Conservation (phyloP, 1,284 basidiomycete species). For the Irpex rosettiformis region DNA sequence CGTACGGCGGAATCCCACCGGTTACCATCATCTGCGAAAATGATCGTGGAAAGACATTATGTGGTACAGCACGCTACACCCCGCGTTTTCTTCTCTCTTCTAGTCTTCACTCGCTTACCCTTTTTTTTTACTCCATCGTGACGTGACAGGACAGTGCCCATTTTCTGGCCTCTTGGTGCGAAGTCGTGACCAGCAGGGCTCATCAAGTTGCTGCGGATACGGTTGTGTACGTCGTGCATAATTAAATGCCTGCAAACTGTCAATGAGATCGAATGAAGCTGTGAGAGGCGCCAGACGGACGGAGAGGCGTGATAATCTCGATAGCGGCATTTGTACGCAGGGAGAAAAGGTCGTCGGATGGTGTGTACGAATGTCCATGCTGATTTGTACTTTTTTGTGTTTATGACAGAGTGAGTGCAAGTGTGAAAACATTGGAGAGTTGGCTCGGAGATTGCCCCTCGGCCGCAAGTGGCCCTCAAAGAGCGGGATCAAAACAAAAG, state of each 20-base stretch:
- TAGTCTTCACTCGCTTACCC: neutral
- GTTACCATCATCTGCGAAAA: neutral
- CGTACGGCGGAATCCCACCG: constrained; percentile 4
- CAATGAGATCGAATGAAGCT: neutral
- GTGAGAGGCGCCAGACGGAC: neutral
- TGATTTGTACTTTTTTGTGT: neutral
- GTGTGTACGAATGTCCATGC: neutral
- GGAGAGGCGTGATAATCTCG: neutral
- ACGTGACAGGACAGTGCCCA: constrained; percentile 27
- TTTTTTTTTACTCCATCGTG: neutral
- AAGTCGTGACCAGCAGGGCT: neutral
- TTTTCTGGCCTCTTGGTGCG: constrained; percentile 36
- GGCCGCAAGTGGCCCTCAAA: neutral
- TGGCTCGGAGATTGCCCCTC: neutral
- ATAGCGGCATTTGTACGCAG: neutral
- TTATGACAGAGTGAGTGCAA: neutral
- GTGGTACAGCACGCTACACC: neutral
- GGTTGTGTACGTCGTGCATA: neutral
- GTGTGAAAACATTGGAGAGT: neutral
- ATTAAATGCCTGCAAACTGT: neutral
- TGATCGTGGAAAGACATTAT: no score
- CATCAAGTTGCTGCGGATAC: neutral
- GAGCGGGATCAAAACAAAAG: neutral
- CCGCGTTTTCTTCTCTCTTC: neutral
- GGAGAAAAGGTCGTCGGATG: neutral